Percentiles rank a stretch among this genome's conserved stretches.
Evolutionary conservation across 2,329 filamentous ascomycete species (phyloP).

Genomic region (Zymoseptoria brevis): DNA sequence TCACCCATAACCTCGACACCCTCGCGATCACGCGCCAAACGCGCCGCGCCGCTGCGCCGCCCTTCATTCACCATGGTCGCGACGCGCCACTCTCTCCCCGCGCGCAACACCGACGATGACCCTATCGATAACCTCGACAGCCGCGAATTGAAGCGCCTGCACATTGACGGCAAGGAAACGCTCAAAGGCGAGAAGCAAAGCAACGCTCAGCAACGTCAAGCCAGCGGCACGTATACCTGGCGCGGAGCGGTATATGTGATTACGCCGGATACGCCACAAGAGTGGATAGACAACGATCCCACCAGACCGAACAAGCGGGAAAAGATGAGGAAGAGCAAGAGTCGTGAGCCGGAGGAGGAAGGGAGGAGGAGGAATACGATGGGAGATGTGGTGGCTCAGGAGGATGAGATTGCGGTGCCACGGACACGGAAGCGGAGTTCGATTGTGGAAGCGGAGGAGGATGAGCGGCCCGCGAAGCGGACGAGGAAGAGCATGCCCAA

Average conservation of each 20-base stretch:
- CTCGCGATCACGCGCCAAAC: not conserved
- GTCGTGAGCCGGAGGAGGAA: not conserved
- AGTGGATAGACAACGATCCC: conserved; percentile 15
- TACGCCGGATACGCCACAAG: conserved; percentile 13
- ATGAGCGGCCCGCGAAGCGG: not conserved
- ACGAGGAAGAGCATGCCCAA: conserved; percentile 1
- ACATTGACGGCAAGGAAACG: conserved; percentile 11
- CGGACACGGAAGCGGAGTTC: not conserved
- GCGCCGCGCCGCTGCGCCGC: too few species aligned
- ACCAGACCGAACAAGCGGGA: conserved; percentile 4
- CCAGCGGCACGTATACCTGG: conserved; percentile 10
- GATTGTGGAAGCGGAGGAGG: not conserved
- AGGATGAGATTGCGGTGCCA: conserved; percentile 1
- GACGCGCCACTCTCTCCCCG: conserved; percentile 2
- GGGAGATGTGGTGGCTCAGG: not conserved
- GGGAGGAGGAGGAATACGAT: not conserved
- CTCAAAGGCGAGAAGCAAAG: conserved; percentile 7
- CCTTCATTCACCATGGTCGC: not conserved
- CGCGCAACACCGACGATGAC: not conserved
- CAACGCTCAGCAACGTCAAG: not conserved
- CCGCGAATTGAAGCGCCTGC: conserved; percentile 5
- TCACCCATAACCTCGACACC: not conserved
- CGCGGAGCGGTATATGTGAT: conserved; percentile 13
- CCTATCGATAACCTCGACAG: conserved; percentile 1
- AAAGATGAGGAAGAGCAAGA: not conserved